Conservation (phyloP, 2,329 filamentous ascomycete genomes). For the Neofusicoccum ribis region DNA sequence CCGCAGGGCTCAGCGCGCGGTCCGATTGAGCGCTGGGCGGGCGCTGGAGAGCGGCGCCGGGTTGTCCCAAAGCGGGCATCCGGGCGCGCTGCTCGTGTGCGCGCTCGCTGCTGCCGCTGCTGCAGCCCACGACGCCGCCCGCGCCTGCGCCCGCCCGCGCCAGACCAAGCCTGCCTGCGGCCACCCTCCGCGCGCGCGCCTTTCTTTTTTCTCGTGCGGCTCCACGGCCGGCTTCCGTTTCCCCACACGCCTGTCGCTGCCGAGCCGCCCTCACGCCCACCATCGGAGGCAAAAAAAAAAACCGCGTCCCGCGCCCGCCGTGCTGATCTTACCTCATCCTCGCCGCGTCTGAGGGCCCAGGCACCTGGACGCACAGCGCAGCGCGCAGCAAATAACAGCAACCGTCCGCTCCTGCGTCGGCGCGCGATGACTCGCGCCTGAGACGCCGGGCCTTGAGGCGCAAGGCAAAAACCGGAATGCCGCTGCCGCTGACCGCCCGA, state of each 20-base stretch:
- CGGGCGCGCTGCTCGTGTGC: background rate
- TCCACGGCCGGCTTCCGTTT: constrained; percentile 2
- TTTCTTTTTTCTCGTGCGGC: background rate
- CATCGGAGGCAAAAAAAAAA: background rate
- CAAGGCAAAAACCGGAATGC: no score
- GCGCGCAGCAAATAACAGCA: no score
- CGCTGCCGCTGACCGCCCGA: no score
- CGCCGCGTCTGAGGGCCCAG: no score
- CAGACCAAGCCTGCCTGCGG: background rate
- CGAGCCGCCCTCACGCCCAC: background rate
- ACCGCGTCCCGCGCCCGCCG: background rate
- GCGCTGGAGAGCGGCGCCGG: background rate
- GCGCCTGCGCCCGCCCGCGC: background rate
- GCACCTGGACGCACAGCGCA: no score
- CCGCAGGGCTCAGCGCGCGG: constrained; percentile 1
- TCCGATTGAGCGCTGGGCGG: constrained; percentile 5
- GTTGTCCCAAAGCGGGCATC: background rate
- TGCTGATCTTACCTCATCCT: background rate
- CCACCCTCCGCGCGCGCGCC: background rate
- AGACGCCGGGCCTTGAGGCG: no score
- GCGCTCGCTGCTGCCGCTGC: background rate
- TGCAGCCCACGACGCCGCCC: no score
- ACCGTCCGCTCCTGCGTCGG: no score
- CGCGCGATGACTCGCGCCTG: no score
- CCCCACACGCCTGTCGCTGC: background rate